These are phyloP conservation scores for Saksenaea oblongispora DNA, from an alignment of 371 early-diverging fungal species.

Conservation along the genomic window DNA sequence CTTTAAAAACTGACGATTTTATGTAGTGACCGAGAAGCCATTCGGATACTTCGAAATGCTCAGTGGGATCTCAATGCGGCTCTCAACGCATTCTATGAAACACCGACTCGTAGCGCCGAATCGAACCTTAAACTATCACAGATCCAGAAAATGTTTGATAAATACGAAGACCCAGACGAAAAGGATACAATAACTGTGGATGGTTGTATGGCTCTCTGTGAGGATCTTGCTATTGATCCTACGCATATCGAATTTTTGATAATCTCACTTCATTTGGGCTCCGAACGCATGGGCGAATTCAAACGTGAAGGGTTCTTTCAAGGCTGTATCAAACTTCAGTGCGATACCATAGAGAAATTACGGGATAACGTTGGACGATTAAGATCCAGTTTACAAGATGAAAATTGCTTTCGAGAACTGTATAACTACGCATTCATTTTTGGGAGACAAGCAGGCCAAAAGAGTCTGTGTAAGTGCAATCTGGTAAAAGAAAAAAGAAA, in stretches of 20 bases:
- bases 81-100: constrained; percentile 61
- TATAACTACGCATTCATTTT: constrained; percentile 80
- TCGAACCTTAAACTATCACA: constrained; percentile 19
- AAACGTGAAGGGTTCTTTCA: constrained; percentile 59
- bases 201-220: constrained; percentile 72
- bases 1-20: background rate
- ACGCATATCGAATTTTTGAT: constrained; percentile 76
- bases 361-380: constrained; percentile 42
- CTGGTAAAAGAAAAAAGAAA: background rate
- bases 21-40: constrained; percentile 59
- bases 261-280: constrained; percentile 70
- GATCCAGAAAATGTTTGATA: constrained; percentile 60
- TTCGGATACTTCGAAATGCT: constrained; percentile 45
- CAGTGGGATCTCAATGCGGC: constrained; percentile 73
- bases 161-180: constrained; percentile 72
- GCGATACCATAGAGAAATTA: constrained; percentile 70
- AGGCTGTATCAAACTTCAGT: constrained; percentile 69
- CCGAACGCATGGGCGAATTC: constrained; percentile 81
- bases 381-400: constrained; percentile 38
- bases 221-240: constrained; percentile 78
- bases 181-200: constrained; percentile 70
- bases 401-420: constrained; percentile 70
- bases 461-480: constrained; percentile 65
- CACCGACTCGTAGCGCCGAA: background rate
- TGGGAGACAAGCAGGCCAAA: constrained; percentile 71